Conservation (phyloP, 2,329 filamentous ascomycete genomes). For the Cladophialophora carrionii region DNA sequence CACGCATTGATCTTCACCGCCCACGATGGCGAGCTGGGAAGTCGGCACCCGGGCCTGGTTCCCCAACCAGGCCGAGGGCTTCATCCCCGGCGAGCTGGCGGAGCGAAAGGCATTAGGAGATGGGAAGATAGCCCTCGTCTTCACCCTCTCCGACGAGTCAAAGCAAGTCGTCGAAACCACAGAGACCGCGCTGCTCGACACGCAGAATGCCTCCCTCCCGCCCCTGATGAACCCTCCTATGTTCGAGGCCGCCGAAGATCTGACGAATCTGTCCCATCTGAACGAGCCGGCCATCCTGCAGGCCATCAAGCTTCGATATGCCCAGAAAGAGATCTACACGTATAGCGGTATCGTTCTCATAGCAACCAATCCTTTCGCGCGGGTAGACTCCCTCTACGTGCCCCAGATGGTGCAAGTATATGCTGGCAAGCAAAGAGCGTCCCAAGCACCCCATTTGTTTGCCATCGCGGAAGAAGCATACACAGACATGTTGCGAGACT, state of each 20-base stretch:
- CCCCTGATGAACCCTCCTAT: conserved; percentile 97
- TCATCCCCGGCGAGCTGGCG: conserved; percentile 93
- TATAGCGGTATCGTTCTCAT: conserved; percentile 99
- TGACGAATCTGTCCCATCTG: conserved; percentile 95
- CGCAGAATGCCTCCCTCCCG: conserved; percentile 72
- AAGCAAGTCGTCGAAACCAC: conserved; percentile 83
- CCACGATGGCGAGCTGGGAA: conserved; percentile 75
- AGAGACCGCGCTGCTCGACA: conserved; percentile 72
- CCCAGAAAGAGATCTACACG: conserved; percentile 99
- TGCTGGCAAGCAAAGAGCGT: conserved; percentile 92
- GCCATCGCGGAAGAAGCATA: conserved; percentile 99
- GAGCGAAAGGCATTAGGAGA: conserved; percentile 81
- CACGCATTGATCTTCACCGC: conserved; percentile 66
- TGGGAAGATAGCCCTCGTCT: conserved; percentile 73
- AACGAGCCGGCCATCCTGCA: conserved; percentile 98
- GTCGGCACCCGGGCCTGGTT: conserved; percentile 98
- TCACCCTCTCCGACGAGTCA: conserved; percentile 81
- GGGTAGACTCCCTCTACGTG: conserved; percentile 97
- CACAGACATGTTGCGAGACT: conserved; percentile 95
- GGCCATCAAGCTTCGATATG: conserved; percentile 94
- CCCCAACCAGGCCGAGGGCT: conserved; percentile 92
- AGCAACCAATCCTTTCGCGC: conserved; percentile 95
- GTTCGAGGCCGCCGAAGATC: conserved; percentile 96
- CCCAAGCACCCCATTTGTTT: conserved; percentile 96
- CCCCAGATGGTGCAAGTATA: conserved; percentile 99